phyloP scores from a whole-genome alignment of 2,329 filamentous ascomycete genomes.

The Epicoccum sorghinum region DNA sequence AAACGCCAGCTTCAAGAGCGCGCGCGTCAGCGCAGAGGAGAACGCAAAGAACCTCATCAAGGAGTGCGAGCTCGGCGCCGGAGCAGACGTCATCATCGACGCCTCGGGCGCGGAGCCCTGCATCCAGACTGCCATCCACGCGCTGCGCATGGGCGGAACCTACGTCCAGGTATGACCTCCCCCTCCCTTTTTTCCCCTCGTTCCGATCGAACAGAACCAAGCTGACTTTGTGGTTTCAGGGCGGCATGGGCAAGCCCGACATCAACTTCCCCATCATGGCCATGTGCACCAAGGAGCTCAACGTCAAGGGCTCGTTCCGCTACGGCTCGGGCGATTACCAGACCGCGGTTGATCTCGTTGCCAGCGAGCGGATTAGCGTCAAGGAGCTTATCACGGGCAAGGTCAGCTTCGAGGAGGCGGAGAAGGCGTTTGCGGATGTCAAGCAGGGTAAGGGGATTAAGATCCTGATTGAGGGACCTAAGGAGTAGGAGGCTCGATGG shows the following conservation, averaged over 20 bases:
- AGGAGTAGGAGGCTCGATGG: conserved; percentile 17
- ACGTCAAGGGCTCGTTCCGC: conserved; percentile 84
- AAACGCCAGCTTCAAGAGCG: conserved; percentile 68
- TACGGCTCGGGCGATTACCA: conserved; percentile 89
- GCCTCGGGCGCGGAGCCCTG: conserved; percentile 56
- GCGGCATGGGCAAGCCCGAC: conserved; percentile 84
- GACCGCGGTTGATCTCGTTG: conserved; percentile 78
- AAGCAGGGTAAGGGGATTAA: conserved; percentile 81
- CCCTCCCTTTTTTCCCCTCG: too few relatives aligned
- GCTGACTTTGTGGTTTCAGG: conserved; percentile 27
- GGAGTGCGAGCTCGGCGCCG: conserved; percentile 64
- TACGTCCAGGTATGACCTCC: conserved; percentile 49
- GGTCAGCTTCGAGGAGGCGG: conserved; percentile 81
- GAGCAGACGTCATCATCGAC: conserved; percentile 57
- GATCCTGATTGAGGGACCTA: conserved; percentile 59
- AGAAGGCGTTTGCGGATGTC: conserved; percentile 85
- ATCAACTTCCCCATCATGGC: conserved; percentile 93
- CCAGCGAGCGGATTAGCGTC: conserved; percentile 70
- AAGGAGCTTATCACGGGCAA: conserved; percentile 81
- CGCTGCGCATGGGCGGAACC: conserved; percentile 56
- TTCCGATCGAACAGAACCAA: background rate
- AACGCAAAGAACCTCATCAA: conserved; percentile 74
- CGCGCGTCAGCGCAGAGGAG: conserved; percentile 66
- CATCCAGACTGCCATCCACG: conserved; percentile 57
- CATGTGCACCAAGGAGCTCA: conserved; percentile 87